phyloP scores from a whole-genome alignment of 139 green algal species.

The Micromonas pusilla region DNA sequence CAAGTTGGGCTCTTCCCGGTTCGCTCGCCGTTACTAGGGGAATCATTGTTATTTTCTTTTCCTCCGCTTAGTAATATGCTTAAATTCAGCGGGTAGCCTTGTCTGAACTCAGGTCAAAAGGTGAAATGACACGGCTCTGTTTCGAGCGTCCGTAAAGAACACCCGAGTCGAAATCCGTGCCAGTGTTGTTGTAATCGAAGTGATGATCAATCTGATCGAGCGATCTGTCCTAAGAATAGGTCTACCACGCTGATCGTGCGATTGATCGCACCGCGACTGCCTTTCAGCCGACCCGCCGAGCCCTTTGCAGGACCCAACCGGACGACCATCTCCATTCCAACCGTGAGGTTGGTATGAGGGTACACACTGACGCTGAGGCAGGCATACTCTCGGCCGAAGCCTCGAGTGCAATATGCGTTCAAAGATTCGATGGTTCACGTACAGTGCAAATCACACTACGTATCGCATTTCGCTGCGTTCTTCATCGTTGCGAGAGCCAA shows the following conservation, averaged over 20 bases:
- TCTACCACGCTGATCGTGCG: slow-evolving; percentile 28
- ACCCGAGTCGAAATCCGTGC: not conserved
- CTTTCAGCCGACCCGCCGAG: slow-evolving; percentile 21
- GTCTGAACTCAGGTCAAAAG: slow-evolving; percentile 78
- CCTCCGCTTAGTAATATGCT: slow-evolving; percentile 92
- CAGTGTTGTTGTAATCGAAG: not conserved
- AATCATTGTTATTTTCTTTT: slow-evolving; percentile 94
- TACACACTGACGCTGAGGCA: slow-evolving; percentile 73
- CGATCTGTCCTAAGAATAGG: slow-evolving; percentile 20
- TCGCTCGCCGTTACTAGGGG: slow-evolving; percentile 85
- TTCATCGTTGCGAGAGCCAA: slow-evolving; percentile 85
- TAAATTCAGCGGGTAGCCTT: slow-evolving; percentile 87
- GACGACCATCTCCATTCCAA: slow-evolving; percentile 25
- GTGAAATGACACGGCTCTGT: slow-evolving; percentile 5
- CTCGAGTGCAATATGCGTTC: slow-evolving; percentile 83
- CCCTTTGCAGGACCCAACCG: not conserved
- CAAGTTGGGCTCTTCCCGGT: slow-evolving; percentile 76
- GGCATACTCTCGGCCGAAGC: slow-evolving; percentile 71
- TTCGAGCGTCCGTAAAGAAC: not conserved
- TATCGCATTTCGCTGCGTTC: slow-evolving; percentile 93
- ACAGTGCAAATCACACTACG: slow-evolving; percentile 87
- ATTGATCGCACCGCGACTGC: slow-evolving; percentile 19
- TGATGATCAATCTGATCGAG: slow-evolving; percentile 16
- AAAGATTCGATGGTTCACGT: slow-evolving; percentile 84
- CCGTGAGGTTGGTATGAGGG: slow-evolving; percentile 38